Conservation (phyloP, 2,329 filamentous ascomycete genomes). For the Magnaporthales sp. region DNA sequence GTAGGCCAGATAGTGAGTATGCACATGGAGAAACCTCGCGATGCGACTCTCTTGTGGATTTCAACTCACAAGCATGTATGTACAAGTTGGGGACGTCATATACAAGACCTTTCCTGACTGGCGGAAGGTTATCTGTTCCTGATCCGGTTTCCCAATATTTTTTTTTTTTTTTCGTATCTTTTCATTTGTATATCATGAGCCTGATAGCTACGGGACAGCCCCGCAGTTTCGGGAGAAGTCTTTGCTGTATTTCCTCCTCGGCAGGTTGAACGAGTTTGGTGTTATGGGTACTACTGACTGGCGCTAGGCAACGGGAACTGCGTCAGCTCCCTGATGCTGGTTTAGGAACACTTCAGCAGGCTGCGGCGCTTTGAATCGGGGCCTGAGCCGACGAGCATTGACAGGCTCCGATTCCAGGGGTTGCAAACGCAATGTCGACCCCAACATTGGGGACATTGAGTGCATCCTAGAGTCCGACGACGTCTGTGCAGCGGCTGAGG, state of each 20-base stretch:
- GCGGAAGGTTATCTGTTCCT: background rate
- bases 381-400: background rate
- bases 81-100: background rate
- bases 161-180: background rate
- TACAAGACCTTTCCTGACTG: background rate
- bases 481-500: background rate
- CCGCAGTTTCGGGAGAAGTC: background rate
- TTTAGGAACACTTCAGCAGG: background rate
- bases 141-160: background rate
- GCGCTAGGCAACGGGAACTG: background rate
- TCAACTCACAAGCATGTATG: background rate
- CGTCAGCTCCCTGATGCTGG: background rate
- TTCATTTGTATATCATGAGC: background rate
- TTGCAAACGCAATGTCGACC: background rate
- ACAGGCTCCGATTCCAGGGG: background rate
- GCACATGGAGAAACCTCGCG: background rate
- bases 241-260: background rate
- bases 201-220: background rate
- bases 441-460: background rate
- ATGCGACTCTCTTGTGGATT: background rate
- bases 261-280: background rate
- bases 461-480: background rate
- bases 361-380: background rate
- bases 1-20: background rate
- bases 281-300: background rate